A percentile compares a stretch with the other conserved stretches of the same genome.
Conservation (phyloP, 768 basidiomycete species). For the Cyclocybe aegerita region DNA sequence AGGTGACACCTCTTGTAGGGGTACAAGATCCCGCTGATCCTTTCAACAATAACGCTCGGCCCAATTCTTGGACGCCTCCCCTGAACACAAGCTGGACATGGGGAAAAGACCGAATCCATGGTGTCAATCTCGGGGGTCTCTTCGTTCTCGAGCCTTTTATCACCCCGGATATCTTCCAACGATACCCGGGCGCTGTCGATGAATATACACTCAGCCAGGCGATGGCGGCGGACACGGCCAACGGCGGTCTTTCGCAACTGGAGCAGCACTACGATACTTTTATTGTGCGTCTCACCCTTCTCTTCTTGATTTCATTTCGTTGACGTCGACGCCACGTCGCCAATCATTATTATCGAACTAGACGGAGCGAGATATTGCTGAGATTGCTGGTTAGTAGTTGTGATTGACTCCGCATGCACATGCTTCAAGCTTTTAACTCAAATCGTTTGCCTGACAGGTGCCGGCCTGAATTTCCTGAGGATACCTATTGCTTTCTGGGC, state of each 20-base stretch:
- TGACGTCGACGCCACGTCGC: not conserved
- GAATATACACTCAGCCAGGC: slow-evolving; percentile 69
- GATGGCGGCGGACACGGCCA: slow-evolving; percentile 60
- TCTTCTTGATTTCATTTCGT: not conserved
- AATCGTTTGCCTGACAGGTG: slow-evolving; percentile 30
- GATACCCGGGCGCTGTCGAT: slow-evolving; percentile 54
- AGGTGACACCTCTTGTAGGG: slow-evolving; percentile 34
- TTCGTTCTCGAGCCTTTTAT: slow-evolving; percentile 80
- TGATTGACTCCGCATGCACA: not conserved
- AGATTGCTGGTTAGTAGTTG: slow-evolving; percentile 58
- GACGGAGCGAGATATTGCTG: slow-evolving; percentile 86
- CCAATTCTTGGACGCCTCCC: slow-evolving; percentile 74
- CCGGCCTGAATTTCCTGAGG: slow-evolving; percentile 83
- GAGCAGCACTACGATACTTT: slow-evolving; percentile 80
- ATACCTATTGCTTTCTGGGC: slow-evolving; percentile 87
- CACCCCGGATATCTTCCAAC: slow-evolving; percentile 57
- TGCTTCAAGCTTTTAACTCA: not conserved
- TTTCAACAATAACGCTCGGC: slow-evolving; percentile 64
- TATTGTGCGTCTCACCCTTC: slow-evolving; percentile 51
- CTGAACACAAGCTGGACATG: slow-evolving; percentile 70
- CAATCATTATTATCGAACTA: slow-evolving; percentile 24
- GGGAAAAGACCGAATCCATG: slow-evolving; percentile 55
- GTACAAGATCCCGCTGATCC: slow-evolving; percentile 61
- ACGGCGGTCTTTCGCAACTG: slow-evolving; percentile 58
- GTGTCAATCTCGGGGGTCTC: slow-evolving; percentile 73